Percentiles rank a stretch among this genome's conserved stretches.
phyloP scores from a whole-genome alignment of 2,329 filamentous ascomycete species.

The Diplodia seriata region DNA sequence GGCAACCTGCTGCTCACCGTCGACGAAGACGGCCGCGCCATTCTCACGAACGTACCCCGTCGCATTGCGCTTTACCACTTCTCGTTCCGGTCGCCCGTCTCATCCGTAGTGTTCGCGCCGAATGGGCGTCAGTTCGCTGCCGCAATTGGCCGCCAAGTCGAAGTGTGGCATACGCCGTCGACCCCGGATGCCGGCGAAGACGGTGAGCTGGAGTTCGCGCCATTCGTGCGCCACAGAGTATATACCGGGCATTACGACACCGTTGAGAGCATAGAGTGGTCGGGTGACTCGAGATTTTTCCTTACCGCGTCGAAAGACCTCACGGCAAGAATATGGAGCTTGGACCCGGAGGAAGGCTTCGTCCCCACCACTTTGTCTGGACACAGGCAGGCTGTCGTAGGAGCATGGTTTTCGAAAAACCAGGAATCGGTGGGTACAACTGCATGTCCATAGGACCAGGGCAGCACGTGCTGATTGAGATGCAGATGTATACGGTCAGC shows the following conservation, averaged over 20 bases:
- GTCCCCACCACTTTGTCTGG: conserved; percentile 87
- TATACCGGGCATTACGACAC: conserved; percentile 89
- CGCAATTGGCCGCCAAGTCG: conserved; percentile 82
- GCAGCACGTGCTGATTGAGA: conserved; percentile 12
- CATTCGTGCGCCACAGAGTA: conserved; percentile 86
- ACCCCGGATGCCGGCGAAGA: conserved; percentile 80
- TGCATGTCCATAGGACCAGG: background rate
- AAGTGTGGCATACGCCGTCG: conserved; percentile 95
- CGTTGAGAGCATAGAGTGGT: conserved; percentile 90
- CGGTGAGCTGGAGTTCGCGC: conserved; percentile 91
- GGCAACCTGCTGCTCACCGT: conserved; percentile 92
- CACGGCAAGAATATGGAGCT: conserved; percentile 93
- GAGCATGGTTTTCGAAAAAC: conserved; percentile 95
- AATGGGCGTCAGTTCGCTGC: conserved; percentile 91
- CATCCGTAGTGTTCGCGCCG: conserved; percentile 86
- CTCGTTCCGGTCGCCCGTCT: conserved; percentile 85
- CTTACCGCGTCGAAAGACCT: conserved; percentile 90
- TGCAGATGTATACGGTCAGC: conserved; percentile 85
- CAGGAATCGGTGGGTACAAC: conserved; percentile 72
- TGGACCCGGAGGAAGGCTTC: conserved; percentile 86
- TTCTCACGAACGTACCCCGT: conserved; percentile 87
- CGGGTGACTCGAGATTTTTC: conserved; percentile 93
- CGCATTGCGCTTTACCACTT: conserved; percentile 92
- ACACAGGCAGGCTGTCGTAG: conserved; percentile 86
- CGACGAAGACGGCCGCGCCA: conserved; percentile 92